Base-by-base conservation (phyloP, 495 filamentous ascomycete genomes). In the Polyplosphaeria fusca region DNA sequence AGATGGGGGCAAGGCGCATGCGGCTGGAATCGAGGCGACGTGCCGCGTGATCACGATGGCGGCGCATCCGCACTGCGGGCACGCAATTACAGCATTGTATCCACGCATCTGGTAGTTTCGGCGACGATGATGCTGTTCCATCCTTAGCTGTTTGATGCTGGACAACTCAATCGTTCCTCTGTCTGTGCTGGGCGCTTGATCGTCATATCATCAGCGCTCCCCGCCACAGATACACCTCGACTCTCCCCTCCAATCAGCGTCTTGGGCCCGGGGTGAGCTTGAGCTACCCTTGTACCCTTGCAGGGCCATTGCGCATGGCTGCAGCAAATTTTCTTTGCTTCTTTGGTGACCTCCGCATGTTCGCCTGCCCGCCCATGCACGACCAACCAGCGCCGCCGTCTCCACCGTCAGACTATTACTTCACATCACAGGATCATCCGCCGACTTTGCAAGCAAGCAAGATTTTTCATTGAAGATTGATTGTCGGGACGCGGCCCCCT, bases 301-400 rank as follows among this genome's bases (percentile, higher is more conserved):
- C 16, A 12, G 47, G 55, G 28, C 55, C 47, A 46, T 41, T 39
- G 26, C 35, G 47, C 55, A 58, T 43, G 2, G 9, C 38, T 39
- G 47, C 47, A 52, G 41, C 56, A 53, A 60, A 60, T 47, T 60
- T 60, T 59, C 55, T 22, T 59, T 59, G 5, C 47, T 52, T 51
- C 44, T 51, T 20, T 22, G 27, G n/a, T n/a, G n/a, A n/a, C 23
- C 23, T 58, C 35, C 55, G 35, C 55, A 26, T 39, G 41, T 52
- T 59, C 55, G 55, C 35, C 24, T 52, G 47, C 28, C n/a, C 53
- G 43, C 28, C 53, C 19, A 56, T 39, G 44, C 35, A 40, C 53
- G 37, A 4, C 35, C 35, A 43, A 37, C 32, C 49, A 43, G 18
- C 4, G 35, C 35, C 4, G 46, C 25, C 25, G 22, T 18, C 43